phyloP scores from a whole-genome alignment of 2,329 filamentous ascomycete genomes.

The Neofusicoccum kwambonambiense region DNA sequence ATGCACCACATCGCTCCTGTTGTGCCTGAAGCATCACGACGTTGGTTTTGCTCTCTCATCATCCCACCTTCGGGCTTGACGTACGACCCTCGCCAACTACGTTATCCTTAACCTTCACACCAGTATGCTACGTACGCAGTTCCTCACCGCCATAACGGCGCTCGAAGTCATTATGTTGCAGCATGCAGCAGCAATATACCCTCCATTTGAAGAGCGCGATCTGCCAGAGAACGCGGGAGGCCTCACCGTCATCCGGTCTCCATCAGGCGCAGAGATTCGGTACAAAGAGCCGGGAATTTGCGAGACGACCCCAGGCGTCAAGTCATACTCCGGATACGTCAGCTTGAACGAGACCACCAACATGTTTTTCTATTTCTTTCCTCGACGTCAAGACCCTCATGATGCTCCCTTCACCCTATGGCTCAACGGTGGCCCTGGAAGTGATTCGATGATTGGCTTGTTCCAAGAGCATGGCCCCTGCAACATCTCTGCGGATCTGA shows the following conservation, averaged over 20 bases:
- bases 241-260: constrained; percentile 35
- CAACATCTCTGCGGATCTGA: constrained; percentile 41
- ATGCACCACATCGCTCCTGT: neutral
- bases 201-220: neutral
- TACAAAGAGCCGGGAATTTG: constrained; percentile 28
- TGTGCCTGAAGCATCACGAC: too few species aligned
- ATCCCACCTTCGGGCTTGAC: neutral
- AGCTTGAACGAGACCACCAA: constrained; percentile 36
- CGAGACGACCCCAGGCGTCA: constrained; percentile 38
- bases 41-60: neutral
- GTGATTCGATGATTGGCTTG: constrained; percentile 39
- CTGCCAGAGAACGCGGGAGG: neutral
- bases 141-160: neutral
- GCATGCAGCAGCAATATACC: neutral
- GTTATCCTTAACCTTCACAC: neutral
- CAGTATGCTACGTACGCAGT: neutral
- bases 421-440: constrained; percentile 49
- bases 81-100: neutral
- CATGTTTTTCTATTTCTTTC: constrained; percentile 50
- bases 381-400: constrained; percentile 44
- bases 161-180: neutral
- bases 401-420: constrained; percentile 34
- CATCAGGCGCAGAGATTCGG: constrained; percentile 23
- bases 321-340: constrained; percentile 39
- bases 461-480: constrained; percentile 45